phyloP scores from a whole-genome alignment of 2,329 filamentous ascomycete genomes.

The Fonsecaea nubica region DNA sequence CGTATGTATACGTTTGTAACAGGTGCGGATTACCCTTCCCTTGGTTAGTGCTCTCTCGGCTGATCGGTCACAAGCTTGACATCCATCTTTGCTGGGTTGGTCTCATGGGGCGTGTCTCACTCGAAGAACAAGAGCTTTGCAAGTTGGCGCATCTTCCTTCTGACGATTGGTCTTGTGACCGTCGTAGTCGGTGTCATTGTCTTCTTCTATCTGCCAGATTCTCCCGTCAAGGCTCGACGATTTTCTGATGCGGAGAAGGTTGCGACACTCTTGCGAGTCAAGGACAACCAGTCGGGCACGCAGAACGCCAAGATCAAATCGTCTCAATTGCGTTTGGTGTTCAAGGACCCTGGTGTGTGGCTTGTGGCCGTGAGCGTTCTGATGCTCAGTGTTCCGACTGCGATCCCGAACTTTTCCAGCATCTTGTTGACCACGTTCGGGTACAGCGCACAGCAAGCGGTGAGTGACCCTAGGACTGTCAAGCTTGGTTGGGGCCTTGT shows the following conservation, averaged over 20 bases:
- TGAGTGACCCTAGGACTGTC: not conserved
- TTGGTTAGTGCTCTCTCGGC: constrained; percentile 41
- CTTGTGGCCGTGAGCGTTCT: constrained; percentile 30
- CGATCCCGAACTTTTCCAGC: constrained; percentile 52
- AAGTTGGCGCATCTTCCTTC: constrained; percentile 49
- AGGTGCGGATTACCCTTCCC: constrained; percentile 7
- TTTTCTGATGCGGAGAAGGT: constrained; percentile 50
- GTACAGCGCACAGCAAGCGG: constrained; percentile 51
- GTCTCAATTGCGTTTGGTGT: constrained; percentile 54
- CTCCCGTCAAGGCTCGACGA: constrained; percentile 49
- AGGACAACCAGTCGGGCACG: constrained; percentile 58
- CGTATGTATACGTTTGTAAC: constrained; percentile 41
- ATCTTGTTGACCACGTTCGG: constrained; percentile 54
- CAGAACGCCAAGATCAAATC: constrained; percentile 59
- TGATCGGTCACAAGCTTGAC: constrained; percentile 47
- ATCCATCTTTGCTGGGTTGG: constrained; percentile 55
- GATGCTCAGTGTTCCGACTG: constrained; percentile 32
- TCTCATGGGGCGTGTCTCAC: constrained; percentile 43
- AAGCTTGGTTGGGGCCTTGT: not conserved
- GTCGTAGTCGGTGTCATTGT: constrained; percentile 49
- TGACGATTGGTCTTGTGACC: constrained; percentile 55
- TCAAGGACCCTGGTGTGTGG: constrained; percentile 61
- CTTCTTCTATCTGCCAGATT: constrained; percentile 50
- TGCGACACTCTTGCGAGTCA: constrained; percentile 51
- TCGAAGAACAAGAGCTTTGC: constrained; percentile 37